phyloP scores from a whole-genome alignment of 1,284 basidiomycete species.

The Tremellales sp. region DNA sequence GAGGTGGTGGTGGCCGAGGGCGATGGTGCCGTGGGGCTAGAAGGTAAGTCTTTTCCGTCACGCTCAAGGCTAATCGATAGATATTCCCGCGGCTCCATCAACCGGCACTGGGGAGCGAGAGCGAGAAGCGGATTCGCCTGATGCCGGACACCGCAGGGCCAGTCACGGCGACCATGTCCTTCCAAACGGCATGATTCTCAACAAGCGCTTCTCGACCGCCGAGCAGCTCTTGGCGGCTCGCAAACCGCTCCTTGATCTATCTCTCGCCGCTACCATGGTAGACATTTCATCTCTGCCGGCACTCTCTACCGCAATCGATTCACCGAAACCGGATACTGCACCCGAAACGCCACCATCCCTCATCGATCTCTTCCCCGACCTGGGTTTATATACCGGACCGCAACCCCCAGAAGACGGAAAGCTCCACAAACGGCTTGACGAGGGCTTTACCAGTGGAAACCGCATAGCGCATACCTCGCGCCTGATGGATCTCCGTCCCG shows the following conservation, averaged over 20 bases:
- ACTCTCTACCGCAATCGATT: not conserved
- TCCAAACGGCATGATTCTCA: constrained; percentile 34
- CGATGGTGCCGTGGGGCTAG: constrained; percentile 32
- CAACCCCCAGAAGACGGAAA: constrained; percentile 42
- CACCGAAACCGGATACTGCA: not conserved
- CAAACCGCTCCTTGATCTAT: constrained; percentile 33
- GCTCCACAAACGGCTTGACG: constrained; percentile 52
- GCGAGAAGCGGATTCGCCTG: constrained; percentile 10
- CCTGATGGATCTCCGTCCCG: constrained; percentile 55
- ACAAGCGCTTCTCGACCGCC: constrained; percentile 34
- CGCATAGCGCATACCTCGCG: constrained; percentile 53
- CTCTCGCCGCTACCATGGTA: constrained; percentile 31
- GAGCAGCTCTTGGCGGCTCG: constrained; percentile 30
- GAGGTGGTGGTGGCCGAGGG: constrained; percentile 21
- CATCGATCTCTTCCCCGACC: constrained; percentile 54
- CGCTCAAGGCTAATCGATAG: constrained; percentile 44
- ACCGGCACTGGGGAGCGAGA: constrained; percentile 1
- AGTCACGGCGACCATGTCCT: constrained; percentile 22
- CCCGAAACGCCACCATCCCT: constrained; percentile 27
- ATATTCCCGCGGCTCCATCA: constrained; percentile 2
- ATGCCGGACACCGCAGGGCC: constrained; percentile 5
- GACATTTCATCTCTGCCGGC: constrained; percentile 29
- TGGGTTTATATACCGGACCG: constrained; percentile 49
- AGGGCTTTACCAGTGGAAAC: constrained; percentile 46
- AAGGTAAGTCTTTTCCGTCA: constrained; percentile 49